Evolutionary conservation across 306 rosid species (phyloP), one percentile per base, ranked within the genome.

Genomic region (Vigna unguiculata): DNA sequence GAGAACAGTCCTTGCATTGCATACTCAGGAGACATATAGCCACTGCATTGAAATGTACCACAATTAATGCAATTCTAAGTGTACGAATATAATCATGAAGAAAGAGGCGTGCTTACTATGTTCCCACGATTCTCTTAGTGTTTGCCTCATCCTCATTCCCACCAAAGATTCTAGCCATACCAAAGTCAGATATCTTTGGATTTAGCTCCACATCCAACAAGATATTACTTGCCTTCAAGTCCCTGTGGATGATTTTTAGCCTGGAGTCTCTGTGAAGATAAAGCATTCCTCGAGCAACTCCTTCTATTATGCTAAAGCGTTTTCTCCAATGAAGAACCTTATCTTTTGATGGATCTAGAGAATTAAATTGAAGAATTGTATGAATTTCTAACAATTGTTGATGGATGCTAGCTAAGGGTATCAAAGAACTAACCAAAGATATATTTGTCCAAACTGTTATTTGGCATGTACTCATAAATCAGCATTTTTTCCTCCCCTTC

Each of bases 381-480:
- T 21, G 53, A 41, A 41, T 13, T 16, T n/a, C n/a, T n/a, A 1
- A 38, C 5, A 28, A 28, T 7, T 6, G 41, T 6, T 36, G 41
- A 36, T 36, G 41, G 43, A 38, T 2, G 41, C 11, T 8, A 38
- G 43, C 11, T 8, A 24, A 9, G n/a, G 15, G 0, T 11, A 1
- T 64, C 38, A 19, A 19, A 53, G 54, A 41, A 86, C 81, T 64
- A 55, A 83, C 85, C 87, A 7, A 80, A 86, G 4, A 82, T 1
- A 38, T 58, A 60, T 24, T 58, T 7, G 9, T 80, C 86, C 28
- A 86, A 25, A 15, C 85, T 83, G 77, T 67, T 72, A 15, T 86
- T 86, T 5, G 69, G 83, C 86, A 82, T 60, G 57, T 79, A 82
- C n/a, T 85, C 89, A 66, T 82, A 85, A 3, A 82, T 61, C 69